Base-by-base conservation (phyloP, 768 basidiomycete species). In the Lactifluus hygrophoroides region DNA sequence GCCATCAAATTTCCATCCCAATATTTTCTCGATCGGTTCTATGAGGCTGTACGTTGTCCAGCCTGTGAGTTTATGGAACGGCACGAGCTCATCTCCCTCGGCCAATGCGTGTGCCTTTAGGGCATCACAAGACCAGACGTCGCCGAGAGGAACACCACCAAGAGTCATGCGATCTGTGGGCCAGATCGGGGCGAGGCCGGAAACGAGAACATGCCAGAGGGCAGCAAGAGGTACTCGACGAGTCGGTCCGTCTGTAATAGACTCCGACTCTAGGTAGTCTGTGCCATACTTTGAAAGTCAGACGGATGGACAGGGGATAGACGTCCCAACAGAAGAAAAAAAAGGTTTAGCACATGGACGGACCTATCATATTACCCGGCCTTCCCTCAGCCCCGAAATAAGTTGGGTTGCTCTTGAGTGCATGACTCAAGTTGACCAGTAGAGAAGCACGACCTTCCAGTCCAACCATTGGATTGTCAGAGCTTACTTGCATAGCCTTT, bases 41-140 rank as follows among this genome's bases (percentile, higher is more conserved):
- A 96, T 76, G 19, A 99, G 76, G 64, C 86, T 88, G 70, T 96
- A 95, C 8, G 93, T 87, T 56, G 91, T 77, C 95, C 95, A 99
- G 60, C 88, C 87, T 0, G 90, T 92, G 48, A 99, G 78, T 70
- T 99, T 98, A 75, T 97, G 95, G 77, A 98, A 98, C 0, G 93
- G 89, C 7, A 98, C 91, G 30, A 91, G 76, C 52, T 84, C 78
- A 52, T 85, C 85, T 47, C 83, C 85, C 64, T 83, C 82, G 23
- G 54, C 58, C 11, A 60, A 45, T n/a, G 64, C 58, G 8, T 66
- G 51, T 35, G 45, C 56, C 46, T 66, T 66, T 61, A 85, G 75
- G 0, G 80, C 79, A 5, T 80, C 73, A 63, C 91, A 94, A 0
- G 86, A 87, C 95, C 95, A 98, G 46, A 94, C 94, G 68, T 98